Percentiles rank a stretch among this genome's conserved stretches.
Conservation (phyloP, 2,329 filamentous ascomycete species). For the Emmonsiellopsis sp. region DNA sequence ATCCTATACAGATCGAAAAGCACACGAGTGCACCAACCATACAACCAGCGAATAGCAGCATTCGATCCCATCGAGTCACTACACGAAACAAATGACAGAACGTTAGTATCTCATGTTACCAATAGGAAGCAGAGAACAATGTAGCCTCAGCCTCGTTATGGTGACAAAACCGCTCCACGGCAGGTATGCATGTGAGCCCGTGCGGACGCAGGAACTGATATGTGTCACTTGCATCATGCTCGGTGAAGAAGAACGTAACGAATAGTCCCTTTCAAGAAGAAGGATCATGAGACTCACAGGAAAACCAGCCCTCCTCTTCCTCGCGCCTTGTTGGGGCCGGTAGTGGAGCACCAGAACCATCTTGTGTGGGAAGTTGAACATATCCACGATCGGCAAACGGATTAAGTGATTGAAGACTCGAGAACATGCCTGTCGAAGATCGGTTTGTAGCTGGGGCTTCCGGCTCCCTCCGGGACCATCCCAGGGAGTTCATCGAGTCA, state of each 20-base stretch:
- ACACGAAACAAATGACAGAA: conserved; percentile 20
- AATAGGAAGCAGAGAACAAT: conserved; percentile 2
- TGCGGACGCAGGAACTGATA: conserved; percentile 31
- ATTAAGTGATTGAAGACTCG: conserved; percentile 74
- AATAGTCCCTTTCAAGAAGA: background rate
- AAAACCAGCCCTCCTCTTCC: conserved; percentile 93
- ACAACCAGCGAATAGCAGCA: conserved; percentile 85
- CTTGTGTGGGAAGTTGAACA: conserved; percentile 79
- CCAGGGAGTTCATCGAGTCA: conserved; percentile 88
- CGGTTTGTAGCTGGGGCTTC: conserved; percentile 64
- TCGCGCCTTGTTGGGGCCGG: conserved; percentile 77
- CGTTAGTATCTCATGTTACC: conserved; percentile 7
- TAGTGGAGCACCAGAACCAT: conserved; percentile 72
- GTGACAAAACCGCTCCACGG: background rate
- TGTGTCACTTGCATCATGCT: conserved; percentile 24
- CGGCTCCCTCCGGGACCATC: conserved; percentile 78
- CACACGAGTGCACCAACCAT: conserved; percentile 82
- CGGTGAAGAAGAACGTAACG: conserved; percentile 5
- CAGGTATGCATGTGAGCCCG: conserved; percentile 18
- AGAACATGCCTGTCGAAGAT: conserved; percentile 60
- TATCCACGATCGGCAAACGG: conserved; percentile 77
- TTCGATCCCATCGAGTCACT: conserved; percentile 97
- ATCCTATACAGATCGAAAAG: conserved; percentile 76
- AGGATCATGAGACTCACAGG: conserved; percentile 58
- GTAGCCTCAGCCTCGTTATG: background rate